Conservation (phyloP, 148 eudicot genomes). For the Fagopyrum esculentum region DNA sequence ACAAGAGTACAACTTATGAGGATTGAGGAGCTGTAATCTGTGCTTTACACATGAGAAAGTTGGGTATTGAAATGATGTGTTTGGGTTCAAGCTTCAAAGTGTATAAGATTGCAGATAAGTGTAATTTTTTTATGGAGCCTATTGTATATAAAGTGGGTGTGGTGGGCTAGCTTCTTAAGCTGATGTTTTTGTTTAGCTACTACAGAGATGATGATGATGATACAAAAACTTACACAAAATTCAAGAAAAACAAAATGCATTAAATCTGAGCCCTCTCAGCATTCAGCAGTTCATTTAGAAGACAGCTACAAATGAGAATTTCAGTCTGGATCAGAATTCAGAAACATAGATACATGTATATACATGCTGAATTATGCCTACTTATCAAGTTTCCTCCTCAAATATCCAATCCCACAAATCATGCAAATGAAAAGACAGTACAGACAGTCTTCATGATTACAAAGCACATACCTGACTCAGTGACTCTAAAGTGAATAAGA, state of each 20-base stretch:
- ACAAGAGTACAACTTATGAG: background rate
- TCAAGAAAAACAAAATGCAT: background rate
- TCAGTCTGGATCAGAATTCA: constrained; percentile 8
- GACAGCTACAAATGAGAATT: background rate
- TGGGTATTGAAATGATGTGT: background rate
- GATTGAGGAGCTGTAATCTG: constrained; percentile 4
- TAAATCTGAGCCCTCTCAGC: background rate
- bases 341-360: background rate
- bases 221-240: background rate
- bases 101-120: background rate
- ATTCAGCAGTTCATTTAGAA: background rate
- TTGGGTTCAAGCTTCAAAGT: constrained; percentile 1
- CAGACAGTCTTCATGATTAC: background rate
- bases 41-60: constrained; percentile 11
- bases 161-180: background rate
- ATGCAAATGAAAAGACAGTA: background rate
- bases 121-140: background rate
- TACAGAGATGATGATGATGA: background rate
- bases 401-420: background rate
- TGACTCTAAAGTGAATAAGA: background rate
- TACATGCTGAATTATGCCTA: background rate
- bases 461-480: background rate
- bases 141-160: background rate
- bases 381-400: background rate
- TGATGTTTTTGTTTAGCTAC: background rate